phyloP scores from a whole-genome alignment of 1,139 yeast genomes.

The Zygosaccharomyces sapae region DNA sequence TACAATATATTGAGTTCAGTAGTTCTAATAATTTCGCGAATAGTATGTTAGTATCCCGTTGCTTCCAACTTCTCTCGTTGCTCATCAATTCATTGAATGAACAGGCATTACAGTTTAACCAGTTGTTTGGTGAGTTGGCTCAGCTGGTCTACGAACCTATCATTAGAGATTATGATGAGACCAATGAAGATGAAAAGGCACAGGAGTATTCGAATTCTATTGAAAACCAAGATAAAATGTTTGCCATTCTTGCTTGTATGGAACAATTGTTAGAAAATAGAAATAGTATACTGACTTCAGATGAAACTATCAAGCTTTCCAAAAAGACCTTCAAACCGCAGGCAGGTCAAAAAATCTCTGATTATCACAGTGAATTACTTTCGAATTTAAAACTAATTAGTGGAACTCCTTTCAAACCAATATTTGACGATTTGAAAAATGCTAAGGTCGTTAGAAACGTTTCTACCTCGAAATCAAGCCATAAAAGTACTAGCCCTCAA shows the following conservation, averaged over 20 bases:
- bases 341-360: slow-evolving; percentile 24
- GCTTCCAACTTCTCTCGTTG: slow-evolving; percentile 20
- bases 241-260: slow-evolving; percentile 58
- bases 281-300: slow-evolving; percentile 42
- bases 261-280: slow-evolving; percentile 58
- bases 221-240: slow-evolving; percentile 67
- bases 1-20: slow-evolving; percentile 19
- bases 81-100: slow-evolving; percentile 41
- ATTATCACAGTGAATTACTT: slow-evolving; percentile 23
- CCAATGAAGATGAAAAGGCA: slow-evolving; percentile 53
- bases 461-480: slow-evolving; percentile 5
- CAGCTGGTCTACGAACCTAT: slow-evolving; percentile 44
- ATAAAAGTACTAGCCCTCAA: slow-evolving; percentile 5
- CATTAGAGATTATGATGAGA: slow-evolving; percentile 43
- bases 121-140: slow-evolving; percentile 49
- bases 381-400: slow-evolving; percentile 19
- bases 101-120: slow-evolving; percentile 56
- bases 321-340: slow-evolving; percentile 15
- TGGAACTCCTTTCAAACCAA: slow-evolving; percentile 29
- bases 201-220: slow-evolving; percentile 69
- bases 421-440: slow-evolving; percentile 31
- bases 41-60: slow-evolving; percentile 20
- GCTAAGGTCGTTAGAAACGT: slow-evolving; percentile 25
- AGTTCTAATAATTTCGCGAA: slow-evolving; percentile 21
- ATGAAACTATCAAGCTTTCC: slow-evolving; percentile 24